A percentile compares a stretch with the other conserved stretches of the same genome.
Evolutionary conservation across 495 filamentous ascomycete genomes (phyloP).

Genomic region (Podospora anserina): DNA sequence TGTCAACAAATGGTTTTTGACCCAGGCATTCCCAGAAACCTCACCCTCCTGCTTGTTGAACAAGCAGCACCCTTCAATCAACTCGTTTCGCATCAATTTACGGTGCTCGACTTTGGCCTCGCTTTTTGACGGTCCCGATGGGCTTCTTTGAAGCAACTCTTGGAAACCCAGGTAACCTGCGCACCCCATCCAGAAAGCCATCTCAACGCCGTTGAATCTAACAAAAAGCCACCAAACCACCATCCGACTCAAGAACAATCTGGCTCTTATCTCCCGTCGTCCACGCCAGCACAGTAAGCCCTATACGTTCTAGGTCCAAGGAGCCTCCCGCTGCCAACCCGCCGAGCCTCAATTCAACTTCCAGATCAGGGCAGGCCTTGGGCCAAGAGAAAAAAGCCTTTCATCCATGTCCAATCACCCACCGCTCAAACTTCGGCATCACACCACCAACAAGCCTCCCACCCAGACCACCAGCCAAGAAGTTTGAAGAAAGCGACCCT

Average conservation of each 20-base stretch:
- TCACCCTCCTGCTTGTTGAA: background rate
- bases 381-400: background rate
- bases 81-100: background rate
- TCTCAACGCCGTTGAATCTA: background rate
- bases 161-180: background rate
- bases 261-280: background rate
- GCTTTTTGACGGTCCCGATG: background rate
- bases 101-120: background rate
- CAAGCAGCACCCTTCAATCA: background rate
- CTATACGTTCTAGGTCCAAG: background rate
- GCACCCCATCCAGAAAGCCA: background rate
- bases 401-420: background rate
- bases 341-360: background rate
- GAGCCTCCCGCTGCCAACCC: background rate
- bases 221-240: background rate
- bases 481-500: background rate
- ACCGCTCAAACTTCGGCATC: conserved; percentile 2
- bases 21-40: background rate
- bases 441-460: background rate
- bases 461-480: background rate
- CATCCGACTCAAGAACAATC: background rate
- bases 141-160: background rate
- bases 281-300: background rate
- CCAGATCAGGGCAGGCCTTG: background rate
- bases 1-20: background rate